A percentile compares a stretch with the other conserved stretches of the same genome.
phyloP scores from a whole-genome alignment of 23 red algal genomes.

The Chondrus crispus region DNA sequence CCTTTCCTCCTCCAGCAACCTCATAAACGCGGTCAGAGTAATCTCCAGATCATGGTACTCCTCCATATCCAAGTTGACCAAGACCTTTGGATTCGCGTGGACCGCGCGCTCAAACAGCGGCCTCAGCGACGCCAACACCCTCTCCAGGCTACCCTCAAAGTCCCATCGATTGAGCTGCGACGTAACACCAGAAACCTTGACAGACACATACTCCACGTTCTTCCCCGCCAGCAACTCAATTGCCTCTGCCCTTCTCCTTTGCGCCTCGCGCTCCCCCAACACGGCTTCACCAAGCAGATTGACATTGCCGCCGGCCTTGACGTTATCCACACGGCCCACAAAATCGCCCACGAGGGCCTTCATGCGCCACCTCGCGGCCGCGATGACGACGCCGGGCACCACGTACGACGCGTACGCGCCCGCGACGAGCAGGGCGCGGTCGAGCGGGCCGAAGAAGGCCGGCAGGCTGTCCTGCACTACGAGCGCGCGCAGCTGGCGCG shows the following conservation, averaged over 20 bases:
- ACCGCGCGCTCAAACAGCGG: slow-evolving; percentile 18
- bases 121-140: not conserved
- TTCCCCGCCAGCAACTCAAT: slow-evolving; percentile 40
- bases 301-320: slow-evolving; percentile 30
- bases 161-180: slow-evolving; percentile 55
- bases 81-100: not conserved
- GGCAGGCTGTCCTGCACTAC: slow-evolving; percentile 17
- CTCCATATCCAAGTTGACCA: slow-evolving; percentile 68
- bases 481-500: not conserved
- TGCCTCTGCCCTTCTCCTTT: slow-evolving; percentile 1
- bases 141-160: slow-evolving; percentile 45
- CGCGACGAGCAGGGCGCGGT: not conserved
- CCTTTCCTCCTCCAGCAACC: slow-evolving; percentile 10
- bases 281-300: slow-evolving; percentile 58
- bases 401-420: not conserved
- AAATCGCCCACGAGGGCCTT: slow-evolving; percentile 19
- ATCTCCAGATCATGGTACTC: slow-evolving; percentile 53
- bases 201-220: slow-evolving; percentile 45
- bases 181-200: slow-evolving; percentile 61
- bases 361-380: slow-evolving; percentile 27
- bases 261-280: slow-evolving; percentile 34
- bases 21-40: slow-evolving; percentile 31
- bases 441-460: slow-evolving; percentile 5
- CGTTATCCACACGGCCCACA: slow-evolving; percentile 36
- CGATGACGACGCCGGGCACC: slow-evolving; percentile 17